phyloP scores from a whole-genome alignment of 2,329 filamentous ascomycete species.

The Fusarium sp. region DNA sequence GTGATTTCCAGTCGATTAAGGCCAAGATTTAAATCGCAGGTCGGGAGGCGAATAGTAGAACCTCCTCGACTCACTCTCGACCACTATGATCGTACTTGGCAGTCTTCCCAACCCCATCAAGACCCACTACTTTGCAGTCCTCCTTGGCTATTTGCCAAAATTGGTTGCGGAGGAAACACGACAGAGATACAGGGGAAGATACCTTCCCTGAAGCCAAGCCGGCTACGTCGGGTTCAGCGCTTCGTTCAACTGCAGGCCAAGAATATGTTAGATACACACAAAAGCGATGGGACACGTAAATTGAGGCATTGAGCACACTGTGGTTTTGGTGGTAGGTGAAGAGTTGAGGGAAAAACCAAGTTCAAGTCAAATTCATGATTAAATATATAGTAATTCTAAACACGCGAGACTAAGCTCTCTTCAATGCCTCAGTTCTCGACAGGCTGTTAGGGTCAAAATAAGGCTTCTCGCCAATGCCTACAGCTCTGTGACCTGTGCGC shows the following conservation, averaged over 20 bases:
- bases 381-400: not conserved
- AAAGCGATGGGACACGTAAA: too few relatives aligned
- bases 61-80: not conserved
- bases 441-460: slow-evolving; percentile 65
- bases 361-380: not conserved
- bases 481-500: slow-evolving; percentile 63
- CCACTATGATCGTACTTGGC: not conserved
- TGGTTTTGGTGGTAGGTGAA: too few relatives aligned
- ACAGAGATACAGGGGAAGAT: not conserved
- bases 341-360: too few relatives aligned
- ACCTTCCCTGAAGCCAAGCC: not conserved
- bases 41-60: not conserved
- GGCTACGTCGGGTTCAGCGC: not conserved
- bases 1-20: not conserved
- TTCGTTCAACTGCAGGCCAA: not conserved
- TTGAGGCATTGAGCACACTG: too few relatives aligned
- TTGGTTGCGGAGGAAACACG: not conserved
- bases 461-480: slow-evolving; percentile 66
- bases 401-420: not conserved
- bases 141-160: not conserved
- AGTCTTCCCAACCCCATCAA: not conserved
- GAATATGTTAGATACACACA: too few relatives aligned
- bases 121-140: not conserved
- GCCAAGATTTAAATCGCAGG: not conserved
- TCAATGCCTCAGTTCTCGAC: slow-evolving; percentile 49